These are phyloP conservation scores for Phaeosphaeriaceae sp. DNA, from an alignment of 2,329 filamentous ascomycete species.

Conservation along the genomic window DNA sequence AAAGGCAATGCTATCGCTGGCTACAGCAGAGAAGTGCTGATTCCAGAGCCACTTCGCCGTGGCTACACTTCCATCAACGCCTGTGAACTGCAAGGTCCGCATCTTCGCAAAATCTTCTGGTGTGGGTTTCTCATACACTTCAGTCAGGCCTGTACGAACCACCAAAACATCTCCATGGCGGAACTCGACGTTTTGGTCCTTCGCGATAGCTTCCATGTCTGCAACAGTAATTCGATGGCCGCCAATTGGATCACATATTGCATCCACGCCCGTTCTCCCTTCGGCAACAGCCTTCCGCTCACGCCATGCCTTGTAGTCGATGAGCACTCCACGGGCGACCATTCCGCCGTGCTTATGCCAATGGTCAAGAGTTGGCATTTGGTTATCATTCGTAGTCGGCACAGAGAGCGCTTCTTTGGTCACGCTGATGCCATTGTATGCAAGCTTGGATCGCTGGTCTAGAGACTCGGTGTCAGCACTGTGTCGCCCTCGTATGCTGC, in stretches of 20 bases:
- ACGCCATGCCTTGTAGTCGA: constrained; percentile 21
- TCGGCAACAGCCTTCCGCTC: constrained; percentile 14
- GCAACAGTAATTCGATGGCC: constrained; percentile 22
- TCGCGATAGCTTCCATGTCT: constrained; percentile 17
- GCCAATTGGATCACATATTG: constrained; percentile 15
- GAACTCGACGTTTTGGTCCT: constrained; percentile 12
- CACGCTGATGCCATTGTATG: constrained; percentile 20
- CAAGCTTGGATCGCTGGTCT: constrained; percentile 7
- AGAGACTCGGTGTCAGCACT: not conserved
- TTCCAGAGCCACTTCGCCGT: constrained; percentile 71
- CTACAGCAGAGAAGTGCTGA: constrained; percentile 67
- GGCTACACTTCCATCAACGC: constrained; percentile 33
- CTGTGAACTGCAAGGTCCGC: constrained; percentile 11
- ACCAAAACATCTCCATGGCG: constrained; percentile 27
- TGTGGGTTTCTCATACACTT: constrained; percentile 9
- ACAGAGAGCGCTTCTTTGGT: constrained; percentile 18
- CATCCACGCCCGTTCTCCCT: constrained; percentile 14
- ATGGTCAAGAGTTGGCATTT: constrained; percentile 22
- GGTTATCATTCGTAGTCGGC: constrained; percentile 11
- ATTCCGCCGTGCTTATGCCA: constrained; percentile 19
- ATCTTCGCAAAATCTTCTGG: constrained; percentile 16
- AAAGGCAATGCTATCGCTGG: constrained; percentile 67
- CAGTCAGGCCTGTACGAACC: constrained; percentile 24
- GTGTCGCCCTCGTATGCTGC: not conserved
- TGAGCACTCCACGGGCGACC: constrained; percentile 19